Evolutionary conservation across 192 early-diverging fungal genomes (phyloP), one percentile per base, ranked within the genome.

Genomic region (Backusella tuberculispora): DNA sequence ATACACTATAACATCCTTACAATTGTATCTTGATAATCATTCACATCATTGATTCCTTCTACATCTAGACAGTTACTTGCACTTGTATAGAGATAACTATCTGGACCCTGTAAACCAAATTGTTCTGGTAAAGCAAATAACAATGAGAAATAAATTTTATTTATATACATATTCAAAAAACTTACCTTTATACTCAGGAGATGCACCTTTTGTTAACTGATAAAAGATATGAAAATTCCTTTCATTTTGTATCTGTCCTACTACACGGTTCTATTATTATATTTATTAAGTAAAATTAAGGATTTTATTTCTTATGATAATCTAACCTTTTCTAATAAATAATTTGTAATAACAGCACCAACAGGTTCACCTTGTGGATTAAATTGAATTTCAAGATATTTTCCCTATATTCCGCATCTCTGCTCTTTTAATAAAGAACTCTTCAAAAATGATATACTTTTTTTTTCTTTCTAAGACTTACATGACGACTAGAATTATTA

Each of bases 141-240:
- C 53, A 26, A 0, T 60, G n/a, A 40, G 26, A 81, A 48, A 43
- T 60, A 66, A 34, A 19, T 63, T 24, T 67, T 15, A 10, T 5
- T 40, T 53, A 26, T 72, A 26, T 14, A 44, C 10, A 12, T 15
- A 21, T 1, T 15, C 42, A 63, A 37, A 29, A 5, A 67, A 78
- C 37, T 47, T 83, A 87, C 90, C 89, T 79, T 89, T 86, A 76
- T 92, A 94, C 38, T 85, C 76, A 44, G 84, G 74, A 34, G 92
- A 84, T 12, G 91, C 90, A 21, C 89, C 91, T 74, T 92, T 94
- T 74, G 88, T 87, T 46, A 94, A 86, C 74, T 95, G 94, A 80
- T 95, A 95, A 80, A 99, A 98, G 64, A 98, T 96, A 79, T 99
- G 97, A 83, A 98, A 99, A 78, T 98, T 98, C 72, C 97, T 87